phyloP scores from a whole-genome alignment of 2,329 filamentous ascomycete genomes.

The Aureobasidium namibiae region DNA sequence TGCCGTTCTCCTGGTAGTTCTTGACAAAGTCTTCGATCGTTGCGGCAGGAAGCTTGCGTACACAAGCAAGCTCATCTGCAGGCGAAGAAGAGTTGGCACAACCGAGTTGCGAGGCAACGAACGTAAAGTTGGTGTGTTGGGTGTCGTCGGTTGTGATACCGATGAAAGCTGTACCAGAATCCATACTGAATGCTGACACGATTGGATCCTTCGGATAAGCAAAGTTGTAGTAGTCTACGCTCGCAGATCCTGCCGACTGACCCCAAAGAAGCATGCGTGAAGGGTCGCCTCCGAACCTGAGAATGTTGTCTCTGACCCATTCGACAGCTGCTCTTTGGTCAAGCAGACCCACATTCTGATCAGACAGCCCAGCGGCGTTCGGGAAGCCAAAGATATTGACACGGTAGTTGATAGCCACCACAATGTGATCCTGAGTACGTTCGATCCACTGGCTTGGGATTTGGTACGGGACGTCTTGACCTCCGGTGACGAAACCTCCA shows the following conservation, averaged over 20 bases:
- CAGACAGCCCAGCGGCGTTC: constrained; percentile 23
- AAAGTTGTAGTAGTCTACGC: constrained; percentile 37
- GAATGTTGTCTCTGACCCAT: constrained; percentile 45
- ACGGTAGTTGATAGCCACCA: constrained; percentile 32
- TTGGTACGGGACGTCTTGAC: constrained; percentile 38
- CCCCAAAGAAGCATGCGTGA: constrained; percentile 22
- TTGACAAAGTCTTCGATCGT: constrained; percentile 28
- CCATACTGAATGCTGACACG: constrained; percentile 37
- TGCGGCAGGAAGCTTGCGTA: constrained; percentile 25
- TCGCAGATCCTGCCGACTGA: constrained; percentile 21
- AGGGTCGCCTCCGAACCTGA: constrained; percentile 41
- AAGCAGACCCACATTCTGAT: constrained; percentile 42
- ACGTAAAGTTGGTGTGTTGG: constrained; percentile 30
- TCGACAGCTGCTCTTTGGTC: constrained; percentile 46
- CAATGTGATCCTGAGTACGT: constrained; percentile 27
- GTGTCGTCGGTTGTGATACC: constrained; percentile 21
- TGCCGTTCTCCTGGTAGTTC: constrained; percentile 21
- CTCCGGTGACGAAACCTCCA: constrained; percentile 38
- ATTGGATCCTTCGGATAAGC: constrained; percentile 43
- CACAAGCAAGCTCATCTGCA: constrained; percentile 28
- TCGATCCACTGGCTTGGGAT: constrained; percentile 38
- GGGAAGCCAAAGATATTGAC: constrained; percentile 37
- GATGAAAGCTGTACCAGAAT: constrained; percentile 36
- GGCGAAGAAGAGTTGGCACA: constrained; percentile 22
- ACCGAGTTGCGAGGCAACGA: constrained; percentile 29